Base-by-base conservation (phyloP, 2,329 filamentous ascomycete species). In the Aspergillus floridensis region DNA sequence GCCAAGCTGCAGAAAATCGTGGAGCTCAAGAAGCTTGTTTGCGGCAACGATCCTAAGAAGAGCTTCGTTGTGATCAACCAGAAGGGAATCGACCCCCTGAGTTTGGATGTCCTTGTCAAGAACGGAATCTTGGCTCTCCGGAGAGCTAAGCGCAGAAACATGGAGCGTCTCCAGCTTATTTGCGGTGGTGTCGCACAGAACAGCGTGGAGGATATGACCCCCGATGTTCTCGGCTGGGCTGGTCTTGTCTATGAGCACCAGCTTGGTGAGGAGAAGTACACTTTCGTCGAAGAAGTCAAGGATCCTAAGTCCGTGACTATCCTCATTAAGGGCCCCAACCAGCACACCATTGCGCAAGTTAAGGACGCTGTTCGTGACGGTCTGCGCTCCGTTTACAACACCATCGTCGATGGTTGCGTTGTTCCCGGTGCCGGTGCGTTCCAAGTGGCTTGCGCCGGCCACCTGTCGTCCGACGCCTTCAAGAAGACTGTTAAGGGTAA, bases 51-150 rank as follows among this genome's bases (percentile, higher is more conserved):
- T 71, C 87, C 88, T 8, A 95, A 91, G 80, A 97, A 98, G 84
- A 89, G 90, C 70, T 99, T 99, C 74, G 95, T 98, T 66, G 88
- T 99, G 71, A 91, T 99, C 79, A 99, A 99, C 82, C 95, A 99
- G 79, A 99, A 99, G 84, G 95, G 95, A 63, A 99, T 99, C 68
- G 95, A 99, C 75, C 95, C 95, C 22, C 83, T 99, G 63, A 97
- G 93, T 56, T 84, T 99, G 66, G 95, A 99, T 70, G 92, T 99
- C 12, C 82, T 99, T 59, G 93, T 95, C 65, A 99, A 99, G 87
- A 98, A 99, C 75, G 93, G 93, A 67, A 99, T 99, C 70, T 86
- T 98, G 66, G 95, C 95, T 56, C 86, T 99, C 63, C 88, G 95
- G 71, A 86, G 95, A 75, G 95, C 95, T 46, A 99, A 99, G 88